Conservation (phyloP, 2,329 filamentous ascomycete genomes). For the Ceratocystis papillata region DNA sequence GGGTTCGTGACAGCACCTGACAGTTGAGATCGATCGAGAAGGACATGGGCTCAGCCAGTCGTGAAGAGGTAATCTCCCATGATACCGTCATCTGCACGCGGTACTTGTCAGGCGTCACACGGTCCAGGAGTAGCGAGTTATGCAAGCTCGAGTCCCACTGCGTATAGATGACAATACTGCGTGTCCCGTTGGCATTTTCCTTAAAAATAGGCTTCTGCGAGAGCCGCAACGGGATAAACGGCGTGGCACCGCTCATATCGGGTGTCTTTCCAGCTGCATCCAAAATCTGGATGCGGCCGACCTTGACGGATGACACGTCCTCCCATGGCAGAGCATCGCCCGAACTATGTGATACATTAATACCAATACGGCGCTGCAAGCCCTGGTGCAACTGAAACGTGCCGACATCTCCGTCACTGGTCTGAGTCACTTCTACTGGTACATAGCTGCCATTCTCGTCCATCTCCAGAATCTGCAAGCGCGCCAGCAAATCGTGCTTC, state of each 20-base stretch:
- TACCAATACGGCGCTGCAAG: slow-evolving; percentile 73
- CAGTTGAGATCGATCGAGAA: slow-evolving; percentile 72
- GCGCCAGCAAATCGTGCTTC: slow-evolving; percentile 81
- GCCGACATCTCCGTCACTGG: slow-evolving; percentile 70
- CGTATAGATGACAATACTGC: slow-evolving; percentile 71
- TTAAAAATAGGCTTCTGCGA: slow-evolving; percentile 68
- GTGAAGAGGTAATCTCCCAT: slow-evolving; percentile 77
- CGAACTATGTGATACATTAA: slow-evolving; percentile 84
- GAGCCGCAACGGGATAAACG: slow-evolving; percentile 59
- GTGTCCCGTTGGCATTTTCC: slow-evolving; percentile 81
- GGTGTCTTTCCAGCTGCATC: slow-evolving; percentile 78
- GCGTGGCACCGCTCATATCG: slow-evolving; percentile 60
- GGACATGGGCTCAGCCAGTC: slow-evolving; percentile 75
- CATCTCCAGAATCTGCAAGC: slow-evolving; percentile 81
- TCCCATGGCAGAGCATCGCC: slow-evolving; percentile 83
- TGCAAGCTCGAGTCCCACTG: slow-evolving; percentile 97
- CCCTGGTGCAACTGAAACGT: slow-evolving; percentile 94
- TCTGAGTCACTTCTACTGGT: slow-evolving; percentile 86
- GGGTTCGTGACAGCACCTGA: slow-evolving; percentile 73
- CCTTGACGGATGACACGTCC: slow-evolving; percentile 62
- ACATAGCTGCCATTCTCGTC: slow-evolving; percentile 83
- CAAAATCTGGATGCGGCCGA: slow-evolving; percentile 71
- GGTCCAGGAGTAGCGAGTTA: slow-evolving; percentile 82
- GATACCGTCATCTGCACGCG: slow-evolving; percentile 76
- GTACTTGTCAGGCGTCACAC: slow-evolving; percentile 84